phyloP scores from a whole-genome alignment of 352 stramenopile species.

The Thalassiosira exigua region DNA sequence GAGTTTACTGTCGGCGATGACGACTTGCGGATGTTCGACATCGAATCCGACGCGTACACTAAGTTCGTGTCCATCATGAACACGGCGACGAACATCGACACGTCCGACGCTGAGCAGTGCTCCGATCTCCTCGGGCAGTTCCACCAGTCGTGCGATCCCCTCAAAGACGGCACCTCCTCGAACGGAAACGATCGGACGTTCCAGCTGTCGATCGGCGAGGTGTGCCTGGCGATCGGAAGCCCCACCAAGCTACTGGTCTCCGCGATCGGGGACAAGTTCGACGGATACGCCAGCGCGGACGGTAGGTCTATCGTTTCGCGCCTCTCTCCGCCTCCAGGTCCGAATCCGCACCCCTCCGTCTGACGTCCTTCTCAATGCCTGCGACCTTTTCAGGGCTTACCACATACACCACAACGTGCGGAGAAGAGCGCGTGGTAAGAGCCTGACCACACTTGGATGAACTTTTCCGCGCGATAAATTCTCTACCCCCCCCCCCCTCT shows the following conservation, averaged over 20 bases:
- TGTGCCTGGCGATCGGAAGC: background rate
- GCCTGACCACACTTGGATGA: no score
- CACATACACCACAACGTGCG: background rate
- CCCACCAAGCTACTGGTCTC: background rate
- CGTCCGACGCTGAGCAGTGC: background rate
- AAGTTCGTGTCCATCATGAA: background rate
- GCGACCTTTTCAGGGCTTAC: no score
- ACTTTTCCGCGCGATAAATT: no score
- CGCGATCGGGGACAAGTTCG: background rate
- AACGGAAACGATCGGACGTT: background rate
- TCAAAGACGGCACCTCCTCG: background rate
- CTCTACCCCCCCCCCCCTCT: no score
- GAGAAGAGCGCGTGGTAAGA: background rate
- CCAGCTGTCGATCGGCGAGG: background rate
- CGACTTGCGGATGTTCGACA: background rate
- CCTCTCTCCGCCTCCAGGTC: no score
- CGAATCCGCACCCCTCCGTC: no score
- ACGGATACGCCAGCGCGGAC: background rate
- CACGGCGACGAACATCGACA: background rate
- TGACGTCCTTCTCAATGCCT: no score
- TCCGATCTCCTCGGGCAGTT: background rate
- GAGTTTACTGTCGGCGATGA: background rate
- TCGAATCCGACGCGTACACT: background rate
- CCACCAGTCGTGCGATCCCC: slow-evolving; percentile 6
- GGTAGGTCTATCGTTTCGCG: no score